Base-by-base conservation (phyloP, 306 rosid genomes). In the Rosa rugosa region DNA sequence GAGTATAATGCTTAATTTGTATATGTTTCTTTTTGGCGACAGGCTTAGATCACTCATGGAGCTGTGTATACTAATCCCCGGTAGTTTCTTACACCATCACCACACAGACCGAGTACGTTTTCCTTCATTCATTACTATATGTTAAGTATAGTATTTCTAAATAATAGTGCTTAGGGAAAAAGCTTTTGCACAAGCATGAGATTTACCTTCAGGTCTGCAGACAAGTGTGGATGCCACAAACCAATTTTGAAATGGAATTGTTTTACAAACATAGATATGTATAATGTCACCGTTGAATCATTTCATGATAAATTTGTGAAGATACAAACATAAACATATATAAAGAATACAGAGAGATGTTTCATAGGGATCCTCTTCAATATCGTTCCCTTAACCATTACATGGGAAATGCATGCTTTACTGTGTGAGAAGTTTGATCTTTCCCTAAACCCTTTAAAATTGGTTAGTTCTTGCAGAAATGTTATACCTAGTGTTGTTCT, bases 41-140 rank as follows among this genome's bases (percentile, higher is more conserved):
- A 94, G 97, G 85, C 97, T 94, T 73, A 89, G 97, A 86, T 87
- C 99, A 34, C 93, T 89, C 81, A 92, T 94, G 97, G 99, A 92
- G 85, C 81, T 94, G 76, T 94, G 97, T 83, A 94, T 94, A 77
- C 88, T 94, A 84, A 81, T 92, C 83, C 93, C 97, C 6, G 97
- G 91, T 82, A 84, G 85, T 80, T 81, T 84, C 79, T 82, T 89
- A 41, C 91, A 75, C 76, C 88, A 85, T 85, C 81, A 86, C 78
- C 83, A 56, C 68, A 75, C 84, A 47, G 83, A 83, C 80, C 87
- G 81, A 82, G 97, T 92, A 80, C 80, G 94, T 79, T 22, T 72
- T 57, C 80, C 71, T 59, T 78, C 57, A 68, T 73, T 63, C 6
- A 47, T 74, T 25, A 12, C 79, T 54, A 57, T 62, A 49, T 66